These are phyloP conservation scores for Eleusine indica DNA, from an alignment of 176 grass and related monocot genomes.

Conservation along the genomic window DNA sequence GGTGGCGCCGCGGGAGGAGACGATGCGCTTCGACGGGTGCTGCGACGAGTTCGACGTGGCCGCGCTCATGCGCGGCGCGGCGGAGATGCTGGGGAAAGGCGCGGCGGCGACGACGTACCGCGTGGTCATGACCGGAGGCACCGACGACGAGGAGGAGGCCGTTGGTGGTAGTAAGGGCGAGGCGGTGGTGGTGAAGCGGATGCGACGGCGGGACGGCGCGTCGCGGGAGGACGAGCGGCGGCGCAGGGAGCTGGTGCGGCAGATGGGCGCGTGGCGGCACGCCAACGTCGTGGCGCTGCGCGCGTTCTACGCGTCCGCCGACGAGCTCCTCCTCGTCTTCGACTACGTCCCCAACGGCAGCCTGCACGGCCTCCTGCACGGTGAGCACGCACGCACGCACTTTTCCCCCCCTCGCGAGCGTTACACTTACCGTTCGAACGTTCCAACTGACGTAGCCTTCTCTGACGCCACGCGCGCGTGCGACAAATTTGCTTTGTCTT, in stretches of 20 bases:
- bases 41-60: constrained; percentile 62
- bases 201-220: constrained; percentile 49
- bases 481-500: not conserved
- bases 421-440: not conserved
- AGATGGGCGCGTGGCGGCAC: constrained; percentile 86
- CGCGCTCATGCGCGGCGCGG: constrained; percentile 79
- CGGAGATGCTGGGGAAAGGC: constrained; percentile 88
- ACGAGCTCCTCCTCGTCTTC: constrained; percentile 90
- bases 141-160: not conserved
- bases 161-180: constrained; percentile 51
- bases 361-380: constrained; percentile 73
- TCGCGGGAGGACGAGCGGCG: constrained; percentile 47
- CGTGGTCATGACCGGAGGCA: constrained; percentile 60
- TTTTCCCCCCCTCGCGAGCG: too few relatives aligned
- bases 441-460: not conserved
- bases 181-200: constrained; percentile 66
- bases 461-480: not conserved
- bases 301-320: constrained; percentile 60
- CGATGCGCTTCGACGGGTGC: constrained; percentile 78
- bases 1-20: constrained; percentile 47
- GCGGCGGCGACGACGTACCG: constrained; percentile 78
- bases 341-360: constrained; percentile 75
- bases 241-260: constrained; percentile 52
- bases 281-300: constrained; percentile 67
- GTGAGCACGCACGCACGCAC: constrained; percentile 32